These are phyloP conservation scores for Stachybotrys echinatus DNA, from an alignment of 2,329 filamentous ascomycete genomes.

Conservation along the genomic window DNA sequence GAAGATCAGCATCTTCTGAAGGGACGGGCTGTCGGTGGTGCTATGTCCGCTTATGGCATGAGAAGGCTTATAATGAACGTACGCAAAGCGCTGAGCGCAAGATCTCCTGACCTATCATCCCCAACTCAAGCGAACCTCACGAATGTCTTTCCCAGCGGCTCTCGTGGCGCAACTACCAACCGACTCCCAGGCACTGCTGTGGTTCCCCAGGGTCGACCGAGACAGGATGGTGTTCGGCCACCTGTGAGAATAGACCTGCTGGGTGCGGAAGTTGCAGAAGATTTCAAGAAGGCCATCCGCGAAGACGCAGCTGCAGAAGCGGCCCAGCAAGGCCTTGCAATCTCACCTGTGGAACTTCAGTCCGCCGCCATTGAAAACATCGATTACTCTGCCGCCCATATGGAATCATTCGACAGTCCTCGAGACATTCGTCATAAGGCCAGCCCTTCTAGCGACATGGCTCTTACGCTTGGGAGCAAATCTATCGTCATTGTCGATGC, in stretches of 20 bases:
- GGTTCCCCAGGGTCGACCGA: constrained; percentile 48
- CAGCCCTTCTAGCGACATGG: constrained; percentile 40
- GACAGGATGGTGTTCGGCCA: constrained; percentile 37
- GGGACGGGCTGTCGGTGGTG: constrained; percentile 44
- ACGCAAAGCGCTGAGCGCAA: constrained; percentile 70
- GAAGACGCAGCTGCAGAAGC: constrained; percentile 49
- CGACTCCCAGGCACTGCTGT: constrained; percentile 55
- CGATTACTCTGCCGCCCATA: constrained; percentile 38
- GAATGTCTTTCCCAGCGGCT: constrained; percentile 42
- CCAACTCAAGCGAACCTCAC: constrained; percentile 42
- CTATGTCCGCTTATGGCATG: constrained; percentile 69
- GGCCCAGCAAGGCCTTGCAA: constrained; percentile 16
- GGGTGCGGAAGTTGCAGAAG: constrained; percentile 71
- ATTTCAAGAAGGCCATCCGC: constrained; percentile 70
- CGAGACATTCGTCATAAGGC: constrained; percentile 22
- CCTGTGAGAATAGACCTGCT: constrained; percentile 74
- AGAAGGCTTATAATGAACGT: constrained; percentile 84
- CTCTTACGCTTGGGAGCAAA: constrained; percentile 74
- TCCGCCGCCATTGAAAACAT: constrained; percentile 21
- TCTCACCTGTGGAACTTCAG: constrained; percentile 16
- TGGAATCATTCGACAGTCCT: constrained; percentile 35
- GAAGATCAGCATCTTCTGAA: constrained; percentile 34
- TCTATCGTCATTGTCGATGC: constrained; percentile 85
- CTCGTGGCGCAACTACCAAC: constrained; percentile 50
- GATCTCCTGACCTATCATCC: constrained; percentile 34